Percentiles rank a stretch among this genome's conserved stretches.
phyloP scores from a whole-genome alignment of 2,329 filamentous ascomycete species.

The Tolypocladium tropicale region DNA sequence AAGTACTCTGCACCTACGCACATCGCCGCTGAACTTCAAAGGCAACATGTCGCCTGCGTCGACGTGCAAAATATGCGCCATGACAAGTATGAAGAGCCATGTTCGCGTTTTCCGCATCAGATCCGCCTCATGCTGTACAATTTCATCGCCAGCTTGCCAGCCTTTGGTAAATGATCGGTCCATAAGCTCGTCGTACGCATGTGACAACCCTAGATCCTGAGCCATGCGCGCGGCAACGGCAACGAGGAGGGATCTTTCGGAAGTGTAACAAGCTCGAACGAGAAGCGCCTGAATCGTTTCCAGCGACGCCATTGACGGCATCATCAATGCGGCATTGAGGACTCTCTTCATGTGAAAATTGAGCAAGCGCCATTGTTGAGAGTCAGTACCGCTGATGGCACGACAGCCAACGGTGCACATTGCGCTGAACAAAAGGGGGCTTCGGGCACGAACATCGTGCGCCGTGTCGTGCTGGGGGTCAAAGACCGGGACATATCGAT shows the following conservation, averaged over 20 bases:
- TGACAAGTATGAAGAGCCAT: slow-evolving; percentile 41
- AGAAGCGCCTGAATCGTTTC: slow-evolving; percentile 43
- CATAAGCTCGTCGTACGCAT: slow-evolving; percentile 28
- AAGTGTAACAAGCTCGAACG: slow-evolving; percentile 39
- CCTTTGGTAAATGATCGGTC: slow-evolving; percentile 6
- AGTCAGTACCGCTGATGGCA: slow-evolving; percentile 26
- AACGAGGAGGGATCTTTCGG: slow-evolving; percentile 38
- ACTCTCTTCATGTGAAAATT: slow-evolving; percentile 30
- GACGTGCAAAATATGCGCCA: slow-evolving; percentile 38
- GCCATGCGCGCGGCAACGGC: slow-evolving; percentile 41
- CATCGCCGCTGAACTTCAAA: slow-evolving; percentile 27
- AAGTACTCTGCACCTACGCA: slow-evolving; percentile 33
- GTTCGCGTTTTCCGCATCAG: slow-evolving; percentile 33
- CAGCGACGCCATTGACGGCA: slow-evolving; percentile 19
- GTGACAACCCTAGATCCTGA: slow-evolving; percentile 33
- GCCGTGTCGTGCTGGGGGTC: slow-evolving; percentile 29
- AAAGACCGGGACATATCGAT: slow-evolving; percentile 16
- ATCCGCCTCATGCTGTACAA: slow-evolving; percentile 10
- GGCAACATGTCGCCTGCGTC: slow-evolving; percentile 20
- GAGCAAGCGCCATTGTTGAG: slow-evolving; percentile 28
- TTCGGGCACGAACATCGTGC: slow-evolving; percentile 32
- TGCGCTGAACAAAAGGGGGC: slow-evolving; percentile 37
- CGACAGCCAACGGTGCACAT: slow-evolving; percentile 43
- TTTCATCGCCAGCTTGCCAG: not conserved
- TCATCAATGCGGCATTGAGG: slow-evolving; percentile 26